Percentiles rank a stretch among this genome's conserved stretches.
Evolutionary conservation across 2,329 filamentous ascomycete species (phyloP).

Genomic region (Cladosporium sp.): DNA sequence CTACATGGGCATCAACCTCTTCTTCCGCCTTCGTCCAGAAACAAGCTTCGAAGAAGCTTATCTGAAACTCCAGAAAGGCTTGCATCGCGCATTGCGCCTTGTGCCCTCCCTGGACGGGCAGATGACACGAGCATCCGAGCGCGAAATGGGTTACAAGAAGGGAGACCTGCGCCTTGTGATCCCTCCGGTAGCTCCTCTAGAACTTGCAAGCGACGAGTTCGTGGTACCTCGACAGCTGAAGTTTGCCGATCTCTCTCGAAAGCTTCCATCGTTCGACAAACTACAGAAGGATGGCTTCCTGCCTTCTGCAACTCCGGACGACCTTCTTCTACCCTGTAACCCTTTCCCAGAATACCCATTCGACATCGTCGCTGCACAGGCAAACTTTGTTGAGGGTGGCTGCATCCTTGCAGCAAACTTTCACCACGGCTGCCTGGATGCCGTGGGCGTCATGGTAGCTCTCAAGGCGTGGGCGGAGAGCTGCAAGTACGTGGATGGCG

Average conservation of each 20-base stretch:
- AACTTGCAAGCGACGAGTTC: not conserved
- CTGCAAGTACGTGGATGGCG: constrained; percentile 4
- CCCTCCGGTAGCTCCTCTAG: not conserved
- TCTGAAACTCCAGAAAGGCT: not conserved
- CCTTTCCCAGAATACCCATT: not conserved
- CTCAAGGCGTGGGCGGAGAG: constrained; percentile 9
- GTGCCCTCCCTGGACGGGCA: not conserved
- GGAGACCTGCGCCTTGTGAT: not conserved
- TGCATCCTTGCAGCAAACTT: constrained; percentile 1
- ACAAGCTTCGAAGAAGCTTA: not conserved
- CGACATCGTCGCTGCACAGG: not conserved
- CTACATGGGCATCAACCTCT: constrained; percentile 12
- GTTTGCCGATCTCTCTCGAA: not conserved
- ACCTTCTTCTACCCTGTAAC: not conserved
- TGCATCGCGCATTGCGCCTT: constrained; percentile 4
- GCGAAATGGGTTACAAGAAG: not conserved
- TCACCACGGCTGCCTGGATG: constrained; percentile 6
- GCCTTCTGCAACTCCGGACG: not conserved
- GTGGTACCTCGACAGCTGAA: not conserved
- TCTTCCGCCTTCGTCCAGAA: not conserved
- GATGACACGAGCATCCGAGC: not conserved
- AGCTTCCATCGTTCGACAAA: not conserved
- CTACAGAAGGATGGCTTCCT: not conserved
- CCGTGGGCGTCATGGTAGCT: constrained; percentile 10
- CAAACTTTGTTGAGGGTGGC: not conserved